Base-by-base conservation (phyloP, 306 rosid genomes). In the Albizia julibrissin region DNA sequence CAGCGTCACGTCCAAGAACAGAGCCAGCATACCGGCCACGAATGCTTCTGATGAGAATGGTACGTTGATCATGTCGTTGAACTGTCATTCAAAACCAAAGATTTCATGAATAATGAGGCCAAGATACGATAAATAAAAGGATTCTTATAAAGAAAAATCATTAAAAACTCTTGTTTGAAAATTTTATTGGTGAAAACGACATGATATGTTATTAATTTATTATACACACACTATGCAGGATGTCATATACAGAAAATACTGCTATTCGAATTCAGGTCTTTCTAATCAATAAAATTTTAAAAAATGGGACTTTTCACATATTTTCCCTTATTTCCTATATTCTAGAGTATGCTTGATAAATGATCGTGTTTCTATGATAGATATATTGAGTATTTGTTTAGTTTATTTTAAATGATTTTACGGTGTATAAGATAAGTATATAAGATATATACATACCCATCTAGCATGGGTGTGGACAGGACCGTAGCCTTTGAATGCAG, bases 11-110 rank as follows among this genome's bases (percentile, higher is more conserved):
- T 95, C 98, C 73, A 95, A 86, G 54, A 91, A 76, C 21, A 93
- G 8, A n/a, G 98, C 98, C 81, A 95, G 78, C 8, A 87, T 22
- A 15, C 98, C 94, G 4, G 88, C 97, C 39, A 95, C 97, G 81
- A 95, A 95, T 50, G 98, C 27, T 72, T 95, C 95, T 0, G 98
- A 95, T 37, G 97, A 85, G 54, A 90, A 89, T 39, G 98, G 97
- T n/a, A 95, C 95, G 19, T 95, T 95, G 83, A 95, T 88, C 97
- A 95, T 93, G 76, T 95, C 98, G 52, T 95, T 95, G 85, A 93
- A 95, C 98, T 95, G 87, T 85, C 72, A 81, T 71, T 2, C 8
- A 16, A 70, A 14, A 61, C 4, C 67, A 24, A 24, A 26, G 2
- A 61, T 61, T 61, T 58, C 31, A 58, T 2, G 6, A 58, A 58